A percentile compares a stretch with the other conserved stretches of the same genome.
Evolutionary conservation across 306 rosid genomes (phyloP).

Genomic region (Vigna unguiculata): DNA sequence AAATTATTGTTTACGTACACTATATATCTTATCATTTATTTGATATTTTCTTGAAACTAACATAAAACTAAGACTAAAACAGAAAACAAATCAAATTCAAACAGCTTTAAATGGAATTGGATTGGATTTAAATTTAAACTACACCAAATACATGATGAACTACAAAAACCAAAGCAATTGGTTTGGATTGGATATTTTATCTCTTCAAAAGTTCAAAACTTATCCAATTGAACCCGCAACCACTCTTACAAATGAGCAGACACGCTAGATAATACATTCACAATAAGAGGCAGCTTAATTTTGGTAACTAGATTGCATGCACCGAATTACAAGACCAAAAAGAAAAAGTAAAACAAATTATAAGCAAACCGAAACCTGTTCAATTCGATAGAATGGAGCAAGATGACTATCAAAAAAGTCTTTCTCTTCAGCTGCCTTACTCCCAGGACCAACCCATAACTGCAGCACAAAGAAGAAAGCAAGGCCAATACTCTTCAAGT

Average conservation of each 20-base stretch:
- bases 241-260: conserved; percentile 25
- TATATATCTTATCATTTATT: too few species aligned
- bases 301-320: conserved; percentile 38
- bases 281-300: conserved; percentile 21
- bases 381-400: conserved; percentile 97
- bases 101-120: background rate
- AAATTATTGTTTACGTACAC: too few species aligned
- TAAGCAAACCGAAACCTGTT: conserved; percentile 66
- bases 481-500: conserved; percentile 20
- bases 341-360: conserved; percentile 15
- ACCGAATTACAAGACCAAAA: conserved; percentile 25
- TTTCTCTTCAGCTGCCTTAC: conserved; percentile 95
- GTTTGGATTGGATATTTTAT: background rate
- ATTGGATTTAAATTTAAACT: background rate
- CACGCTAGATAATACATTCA: conserved; percentile 13
- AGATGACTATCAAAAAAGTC: conserved; percentile 86
- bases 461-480: conserved; percentile 50
- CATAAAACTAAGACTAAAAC: too few species aligned
- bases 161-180: background rate
- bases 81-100: background rate
- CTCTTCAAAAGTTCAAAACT: too few species aligned
- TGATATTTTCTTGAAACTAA: too few species aligned
- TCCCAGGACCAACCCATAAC: conserved; percentile 97
- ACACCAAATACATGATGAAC: background rate
- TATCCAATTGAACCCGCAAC: too few species aligned